Percentiles rank a stretch among this genome's conserved stretches.
phyloP scores from a whole-genome alignment of 768 basidiomycete genomes.

The Lactarius hatsudake region DNA sequence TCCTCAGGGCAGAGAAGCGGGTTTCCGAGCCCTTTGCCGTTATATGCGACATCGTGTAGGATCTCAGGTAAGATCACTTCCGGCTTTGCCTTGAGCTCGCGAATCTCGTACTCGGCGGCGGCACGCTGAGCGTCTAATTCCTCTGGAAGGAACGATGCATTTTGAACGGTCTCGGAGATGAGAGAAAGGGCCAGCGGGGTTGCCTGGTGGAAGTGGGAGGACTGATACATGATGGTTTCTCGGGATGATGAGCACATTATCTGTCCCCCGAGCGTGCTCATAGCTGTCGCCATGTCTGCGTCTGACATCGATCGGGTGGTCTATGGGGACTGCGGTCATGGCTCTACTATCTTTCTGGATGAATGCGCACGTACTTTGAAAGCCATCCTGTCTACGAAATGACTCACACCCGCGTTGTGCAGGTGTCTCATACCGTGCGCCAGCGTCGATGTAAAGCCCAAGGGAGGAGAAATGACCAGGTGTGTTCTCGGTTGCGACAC shows the following conservation, averaged over 20 bases:
- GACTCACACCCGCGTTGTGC: constrained; percentile 73
- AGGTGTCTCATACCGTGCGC: constrained; percentile 83
- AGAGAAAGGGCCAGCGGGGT: constrained; percentile 82
- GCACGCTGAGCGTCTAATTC: constrained; percentile 84
- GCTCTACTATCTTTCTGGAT: background rate
- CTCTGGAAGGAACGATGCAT: constrained; percentile 69
- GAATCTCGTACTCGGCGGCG: constrained; percentile 86
- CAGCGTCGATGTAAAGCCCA: constrained; percentile 92
- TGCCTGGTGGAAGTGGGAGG: constrained; percentile 83
- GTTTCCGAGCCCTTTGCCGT: constrained; percentile 79
- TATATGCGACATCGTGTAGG: constrained; percentile 83
- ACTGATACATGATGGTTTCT: constrained; percentile 98
- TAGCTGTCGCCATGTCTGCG: constrained; percentile 74
- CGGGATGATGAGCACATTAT: constrained; percentile 88
- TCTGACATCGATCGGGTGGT: constrained; percentile 69
- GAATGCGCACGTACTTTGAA: constrained; percentile 69
- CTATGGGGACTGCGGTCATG: constrained; percentile 40
- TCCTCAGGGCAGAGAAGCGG: constrained; percentile 86
- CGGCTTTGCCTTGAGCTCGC: constrained; percentile 84
- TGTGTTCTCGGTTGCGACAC: constrained; percentile 86
- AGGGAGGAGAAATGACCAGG: constrained; percentile 94
- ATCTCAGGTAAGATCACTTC: constrained; percentile 93
- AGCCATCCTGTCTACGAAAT: constrained; percentile 93
- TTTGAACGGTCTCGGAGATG: constrained; percentile 86
- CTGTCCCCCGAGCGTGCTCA: constrained; percentile 86